Percentiles rank a stretch among this genome's conserved stretches.
phyloP scores from a whole-genome alignment of 2,329 filamentous ascomycete species.

The Beauveria brongniartii region DNA sequence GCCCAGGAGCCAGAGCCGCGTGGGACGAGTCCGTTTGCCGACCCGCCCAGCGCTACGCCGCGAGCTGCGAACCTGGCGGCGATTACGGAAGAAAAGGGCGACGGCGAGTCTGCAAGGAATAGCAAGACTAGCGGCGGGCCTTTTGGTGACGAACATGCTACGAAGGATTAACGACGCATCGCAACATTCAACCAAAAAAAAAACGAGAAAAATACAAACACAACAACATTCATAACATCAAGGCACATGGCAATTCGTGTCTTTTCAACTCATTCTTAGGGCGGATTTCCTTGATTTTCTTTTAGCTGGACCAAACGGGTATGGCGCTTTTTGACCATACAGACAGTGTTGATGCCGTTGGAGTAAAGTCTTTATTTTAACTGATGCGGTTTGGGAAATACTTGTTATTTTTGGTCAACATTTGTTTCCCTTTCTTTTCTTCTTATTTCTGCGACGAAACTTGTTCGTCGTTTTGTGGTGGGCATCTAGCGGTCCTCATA shows the following conservation, averaged over 20 bases:
- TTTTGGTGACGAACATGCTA: constrained; percentile 52
- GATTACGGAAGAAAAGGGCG: constrained; percentile 39
- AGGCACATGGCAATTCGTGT: neutral
- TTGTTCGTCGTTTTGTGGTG: neutral
- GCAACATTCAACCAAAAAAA: neutral
- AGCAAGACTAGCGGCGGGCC: constrained; percentile 34
- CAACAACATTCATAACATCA: neutral
- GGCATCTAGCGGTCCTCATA: constrained; percentile 7
- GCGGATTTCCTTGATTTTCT: neutral
- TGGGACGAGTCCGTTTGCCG: constrained; percentile 46
- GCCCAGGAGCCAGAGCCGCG: constrained; percentile 35
- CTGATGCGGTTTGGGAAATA: neutral
- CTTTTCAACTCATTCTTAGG: neutral
- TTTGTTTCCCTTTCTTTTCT: neutral
- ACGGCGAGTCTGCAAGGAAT: constrained; percentile 24
- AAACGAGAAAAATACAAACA: neutral
- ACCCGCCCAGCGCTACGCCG: constrained; percentile 20
- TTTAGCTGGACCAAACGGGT: constrained; percentile 11
- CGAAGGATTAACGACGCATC: constrained; percentile 32
- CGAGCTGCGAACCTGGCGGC: constrained; percentile 44
- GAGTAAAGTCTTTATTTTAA: constrained; percentile 13
- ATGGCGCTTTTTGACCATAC: constrained; percentile 19
- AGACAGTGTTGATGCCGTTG: constrained; percentile 15
- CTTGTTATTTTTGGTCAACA: neutral
- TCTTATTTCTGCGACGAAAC: neutral